Evolutionary conservation across 805 yeast species (phyloP), one percentile per base, ranked within the genome.

Genomic region (Cyberlindnera japonica): DNA sequence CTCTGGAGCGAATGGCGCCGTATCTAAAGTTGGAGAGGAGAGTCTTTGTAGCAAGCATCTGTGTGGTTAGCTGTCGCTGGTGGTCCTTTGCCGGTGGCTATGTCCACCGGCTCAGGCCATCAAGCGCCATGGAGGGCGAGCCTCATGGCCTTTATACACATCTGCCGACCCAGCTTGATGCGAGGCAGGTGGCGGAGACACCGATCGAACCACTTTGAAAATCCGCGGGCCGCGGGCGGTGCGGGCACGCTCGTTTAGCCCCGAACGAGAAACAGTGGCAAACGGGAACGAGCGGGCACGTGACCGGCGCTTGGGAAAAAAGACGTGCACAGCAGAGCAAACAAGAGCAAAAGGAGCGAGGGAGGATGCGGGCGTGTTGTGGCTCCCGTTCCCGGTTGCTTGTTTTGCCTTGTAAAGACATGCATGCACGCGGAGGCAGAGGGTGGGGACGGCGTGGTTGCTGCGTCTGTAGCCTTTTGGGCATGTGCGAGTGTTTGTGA

Each of bases 11-110:
- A 15, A 12, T 25, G 23, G 33, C 14, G 22, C 39, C 17, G 44
- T 52, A 52, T 48, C 53, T 50, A 44, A 52, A 46, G 44, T 44
- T 48, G 35, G 43, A 37, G 5, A 17, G 18, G 8, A 38, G 33
- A 27, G 46, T 32, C 12, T 41, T 40, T 10, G 56, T 41, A 16
- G 51, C 44, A 33, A 45, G 30, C 54, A 48, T 52, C 10, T 39
- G 26, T 21, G 19, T 7, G 19, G 13, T 17, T 22, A 21, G 23
- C 34, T 4, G 14, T n/a, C 16, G 30, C 16, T 8, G 6, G 18
- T 14, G 18, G 30, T 15, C 11, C 11, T 14, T 17, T 5, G 16
- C 6, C 18, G 7, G 30, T 5, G 18, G 16, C 7, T 15, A 5
- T 18, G 19, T 5, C n/a, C n/a, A 8, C 17, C 18, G 17, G 30